Conservation (phyloP, 164 flowering plant genomes). For the Stephania cephalantha region DNA sequence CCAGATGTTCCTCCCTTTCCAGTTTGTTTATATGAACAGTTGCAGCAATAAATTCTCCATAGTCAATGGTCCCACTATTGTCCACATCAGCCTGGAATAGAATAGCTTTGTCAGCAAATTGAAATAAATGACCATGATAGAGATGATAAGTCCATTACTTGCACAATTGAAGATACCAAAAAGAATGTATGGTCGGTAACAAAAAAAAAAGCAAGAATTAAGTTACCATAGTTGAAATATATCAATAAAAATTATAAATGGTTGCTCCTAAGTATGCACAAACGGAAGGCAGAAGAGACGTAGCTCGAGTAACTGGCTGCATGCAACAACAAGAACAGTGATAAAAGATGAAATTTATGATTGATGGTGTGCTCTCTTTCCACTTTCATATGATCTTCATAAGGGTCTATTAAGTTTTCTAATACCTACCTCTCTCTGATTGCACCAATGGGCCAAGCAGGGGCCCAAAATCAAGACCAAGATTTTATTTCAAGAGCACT, state of each 20-base stretch:
- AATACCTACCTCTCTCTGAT: background rate
- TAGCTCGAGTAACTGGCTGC: background rate
- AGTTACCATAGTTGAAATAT: background rate
- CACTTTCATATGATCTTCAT: background rate
- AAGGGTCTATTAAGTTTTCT: too few species aligned
- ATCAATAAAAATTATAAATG: too few species aligned
- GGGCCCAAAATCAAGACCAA: background rate
- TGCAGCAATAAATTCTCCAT: slow-evolving; percentile 93
- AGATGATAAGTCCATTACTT: background rate
- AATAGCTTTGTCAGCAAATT: background rate
- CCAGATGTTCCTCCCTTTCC: slow-evolving; percentile 92
- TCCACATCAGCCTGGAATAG: slow-evolving; percentile 84
- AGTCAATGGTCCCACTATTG: slow-evolving; percentile 92
- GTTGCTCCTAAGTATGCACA: too few species aligned
- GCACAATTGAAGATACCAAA: background rate
- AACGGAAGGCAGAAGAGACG: too few species aligned
- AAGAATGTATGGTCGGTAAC: background rate
- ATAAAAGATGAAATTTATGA: background rate
- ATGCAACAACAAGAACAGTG: background rate
- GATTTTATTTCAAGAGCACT: background rate
- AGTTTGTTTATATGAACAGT: slow-evolving; percentile 89
- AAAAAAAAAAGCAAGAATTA: background rate
- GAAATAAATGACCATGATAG: background rate
- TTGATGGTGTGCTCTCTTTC: background rate
- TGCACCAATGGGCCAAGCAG: background rate